These are phyloP conservation scores for Helichrysum umbraculigerum DNA, from an alignment of 129 eudicot genomes.

Conservation along the genomic window DNA sequence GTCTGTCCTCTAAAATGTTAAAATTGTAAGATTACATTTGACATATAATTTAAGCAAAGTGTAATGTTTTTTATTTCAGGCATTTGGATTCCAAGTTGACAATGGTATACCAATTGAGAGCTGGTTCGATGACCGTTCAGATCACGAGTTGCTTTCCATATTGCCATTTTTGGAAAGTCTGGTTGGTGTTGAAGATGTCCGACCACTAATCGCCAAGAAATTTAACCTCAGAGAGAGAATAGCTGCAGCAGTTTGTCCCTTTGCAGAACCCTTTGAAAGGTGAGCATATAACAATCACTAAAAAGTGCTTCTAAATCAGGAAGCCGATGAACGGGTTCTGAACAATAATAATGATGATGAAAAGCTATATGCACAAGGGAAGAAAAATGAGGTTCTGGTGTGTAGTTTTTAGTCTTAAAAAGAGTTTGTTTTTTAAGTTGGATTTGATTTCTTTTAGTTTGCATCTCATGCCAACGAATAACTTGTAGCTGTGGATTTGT, in stretches of 20 bases:
- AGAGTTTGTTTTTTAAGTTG: slow-evolving; percentile 9
- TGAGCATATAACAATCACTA: slow-evolving; percentile 8
- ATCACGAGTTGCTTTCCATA: slow-evolving; percentile 61
- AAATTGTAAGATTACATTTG: neutral
- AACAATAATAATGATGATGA: slow-evolving; percentile 23
- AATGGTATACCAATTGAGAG: slow-evolving; percentile 98
- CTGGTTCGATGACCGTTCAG: slow-evolving; percentile 91
- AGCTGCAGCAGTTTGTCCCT: slow-evolving; percentile 76
- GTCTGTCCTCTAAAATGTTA: neutral
- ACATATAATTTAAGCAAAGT: neutral
- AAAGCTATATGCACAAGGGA: slow-evolving; percentile 6
- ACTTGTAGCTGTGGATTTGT: slow-evolving; percentile 40
- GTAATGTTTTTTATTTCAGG: slow-evolving; percentile 44
- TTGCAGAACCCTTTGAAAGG: slow-evolving; percentile 44
- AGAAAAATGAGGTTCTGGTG: slow-evolving; percentile 15
- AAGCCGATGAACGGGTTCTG: slow-evolving; percentile 1
- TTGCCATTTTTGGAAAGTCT: slow-evolving; percentile 90
- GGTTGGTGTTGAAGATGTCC: slow-evolving; percentile 84
- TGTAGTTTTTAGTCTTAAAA: slow-evolving; percentile 22
- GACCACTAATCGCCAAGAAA: slow-evolving; percentile 74
- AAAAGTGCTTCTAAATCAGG: slow-evolving; percentile 17
- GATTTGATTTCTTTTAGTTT: slow-evolving; percentile 23
- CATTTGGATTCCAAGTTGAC: slow-evolving; percentile 98
- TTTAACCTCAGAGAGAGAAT: slow-evolving; percentile 69
- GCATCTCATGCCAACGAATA: slow-evolving; percentile 35